These are phyloP conservation scores for Erythrobasidium hasegawianum DNA, from an alignment of 1,284 basidiomycete genomes.

Conservation along the genomic window DNA sequence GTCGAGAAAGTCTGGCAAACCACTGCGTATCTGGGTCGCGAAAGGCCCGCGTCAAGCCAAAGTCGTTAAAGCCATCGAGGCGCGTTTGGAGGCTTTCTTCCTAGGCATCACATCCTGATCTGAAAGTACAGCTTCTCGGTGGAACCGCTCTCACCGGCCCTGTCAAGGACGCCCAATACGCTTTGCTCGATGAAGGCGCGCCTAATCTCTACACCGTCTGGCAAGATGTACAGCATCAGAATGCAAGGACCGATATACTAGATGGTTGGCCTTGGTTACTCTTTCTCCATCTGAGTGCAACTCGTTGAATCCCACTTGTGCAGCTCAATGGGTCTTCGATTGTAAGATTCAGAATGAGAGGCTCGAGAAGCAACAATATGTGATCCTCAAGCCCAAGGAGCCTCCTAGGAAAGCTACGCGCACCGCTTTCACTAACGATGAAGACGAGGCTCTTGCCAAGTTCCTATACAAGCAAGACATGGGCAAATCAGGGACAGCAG, in stretches of 20 bases:
- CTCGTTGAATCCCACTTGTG: background rate
- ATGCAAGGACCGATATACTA: conserved; percentile 11
- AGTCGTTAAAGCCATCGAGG: conserved; percentile 11
- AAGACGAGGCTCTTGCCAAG: conserved; percentile 21
- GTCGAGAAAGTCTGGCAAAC: conserved; percentile 5
- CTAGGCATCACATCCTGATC: background rate
- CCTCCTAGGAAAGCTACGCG: conserved; percentile 25
- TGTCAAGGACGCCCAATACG: conserved; percentile 17
- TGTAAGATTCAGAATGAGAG: conserved; percentile 6
- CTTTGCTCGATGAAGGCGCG: conserved; percentile 22
- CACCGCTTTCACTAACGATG: conserved; percentile 22
- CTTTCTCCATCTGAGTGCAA: background rate
- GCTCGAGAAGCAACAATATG: conserved; percentile 6
- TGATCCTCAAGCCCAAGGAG: conserved; percentile 9
- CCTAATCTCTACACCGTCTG: conserved; percentile 17
- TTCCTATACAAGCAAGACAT: conserved; percentile 11
- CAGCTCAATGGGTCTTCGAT: conserved; percentile 19
- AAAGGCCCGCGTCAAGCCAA: conserved; percentile 16
- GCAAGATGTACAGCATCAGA: conserved; percentile 6
- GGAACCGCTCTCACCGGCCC: conserved; percentile 7
- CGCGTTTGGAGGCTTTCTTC: background rate
- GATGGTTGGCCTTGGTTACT: conserved; percentile 3
- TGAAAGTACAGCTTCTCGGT: conserved; percentile 10
- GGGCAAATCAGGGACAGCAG: conserved; percentile 3
- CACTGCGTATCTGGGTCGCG: conserved; percentile 26